Base-by-base conservation (phyloP, 768 basidiomycete species). In the Lyophyllum decastes region DNA sequence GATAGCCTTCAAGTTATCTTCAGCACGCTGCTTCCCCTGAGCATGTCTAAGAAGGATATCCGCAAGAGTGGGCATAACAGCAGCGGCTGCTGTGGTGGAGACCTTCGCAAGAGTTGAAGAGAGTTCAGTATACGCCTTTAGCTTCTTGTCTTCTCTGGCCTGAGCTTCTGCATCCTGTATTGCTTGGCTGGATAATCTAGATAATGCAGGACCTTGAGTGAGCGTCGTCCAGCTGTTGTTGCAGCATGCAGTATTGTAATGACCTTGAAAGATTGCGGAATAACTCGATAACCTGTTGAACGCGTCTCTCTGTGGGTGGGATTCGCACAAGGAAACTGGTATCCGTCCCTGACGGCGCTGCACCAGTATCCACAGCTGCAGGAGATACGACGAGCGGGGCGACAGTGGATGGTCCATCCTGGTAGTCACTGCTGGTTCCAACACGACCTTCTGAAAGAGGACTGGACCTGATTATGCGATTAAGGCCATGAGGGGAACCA, bases 121-220 rank as follows among this genome's bases (percentile, higher is more conserved):
- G 48, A 85, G 70, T 33, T 79, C 76, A 2, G 75, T 80, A 57
- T 80, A 84, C 2, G 79, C 79, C 57, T 78, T 73, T 38, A 80
- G 61, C 63, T 81, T 83, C 50, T 74, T 71, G 58, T 77, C 79
- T 61, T 82, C 82, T 55, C 68, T 73, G 43, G 76, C 74, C 38
- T 79, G 71, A 46, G 69, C 68, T 54, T 74, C 76, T 17, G 72
- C 70, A 52, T 81, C 73, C 66, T 77, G 74, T 50, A 80, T 73
- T 47, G 78, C 70, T 62, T 81, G 70, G 46, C 74, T 77, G 25
- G 80, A 80, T 25, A 83, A 61, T 61, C 83, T 84, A 52, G 22
- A 44, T 16, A 12, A 40, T 34, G 12, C 14, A 58, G 30, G 41
- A 40, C 44, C 11, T 24, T 24, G 22, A 41, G 33, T 40, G 6